Base-by-base conservation (phyloP, 768 basidiomycete genomes). In the Mycena chlorophos region DNA sequence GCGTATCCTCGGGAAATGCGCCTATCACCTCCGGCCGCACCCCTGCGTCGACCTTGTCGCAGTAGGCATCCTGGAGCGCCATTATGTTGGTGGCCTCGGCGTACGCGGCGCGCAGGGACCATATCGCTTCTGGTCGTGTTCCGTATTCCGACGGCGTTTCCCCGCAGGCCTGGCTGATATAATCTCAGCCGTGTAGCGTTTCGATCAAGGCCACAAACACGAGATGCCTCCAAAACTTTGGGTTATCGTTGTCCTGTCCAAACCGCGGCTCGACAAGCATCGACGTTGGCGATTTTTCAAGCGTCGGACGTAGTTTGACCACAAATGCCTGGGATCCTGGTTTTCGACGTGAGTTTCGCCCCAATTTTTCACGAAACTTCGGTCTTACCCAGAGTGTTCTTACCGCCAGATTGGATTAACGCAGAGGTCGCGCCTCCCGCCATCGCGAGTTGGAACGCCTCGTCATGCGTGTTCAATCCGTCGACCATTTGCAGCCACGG, bases 391-490 rank as follows among this genome's bases (percentile, higher is more conserved):
- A 92, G 89, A 37, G 82, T 84, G 70, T 91, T 89, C 25, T 69
- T 80, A 51, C 81, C 85, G 5, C 92, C 94, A 8, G 94, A 90
- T 3, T 94, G 73, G 37, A 95, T 76, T 62, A 91, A 88, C 16
- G 82, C 85, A 2, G 92, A 88, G 0, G 95, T 96, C 29, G 96
- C 87, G 14, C 95, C 95, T 12, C 94, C 94, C 3, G 94, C 81
- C 51, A 94, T 86, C 2, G 89, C 82, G 16, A 91, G 76, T 53
- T 76, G 75, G 67, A 86, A 87, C 1, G 86, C 78, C 37, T 86
- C 83, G 65, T 95, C 94, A 56, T 93, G 89, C 1, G 90, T 93
- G 67, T 95, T 88, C 63, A 97, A 79, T 0, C 82, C 91, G 67
- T 98, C 94, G 34, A 94, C 76, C 54, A 83, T 87, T 45, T 92